Base-by-base conservation (phyloP, 805 yeast genomes). In the Cyberlindnera lachancei region DNA sequence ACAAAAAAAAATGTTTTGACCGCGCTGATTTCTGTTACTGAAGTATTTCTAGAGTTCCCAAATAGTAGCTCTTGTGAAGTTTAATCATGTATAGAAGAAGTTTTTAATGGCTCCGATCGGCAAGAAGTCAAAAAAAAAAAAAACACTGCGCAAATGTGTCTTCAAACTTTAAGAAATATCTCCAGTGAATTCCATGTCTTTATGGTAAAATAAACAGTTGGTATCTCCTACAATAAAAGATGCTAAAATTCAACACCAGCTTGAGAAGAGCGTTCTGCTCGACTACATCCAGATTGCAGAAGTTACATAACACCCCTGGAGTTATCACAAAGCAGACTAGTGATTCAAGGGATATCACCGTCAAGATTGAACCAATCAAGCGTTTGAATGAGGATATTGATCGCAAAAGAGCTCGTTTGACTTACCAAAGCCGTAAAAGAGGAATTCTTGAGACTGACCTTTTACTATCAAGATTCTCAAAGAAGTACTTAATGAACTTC, bases 391-490 rank as follows among this genome's bases (percentile, higher is more conserved):
- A 92, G 58, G 55, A 75, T 7, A 57, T 75, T 2, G 86, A 81
- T 20, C 70, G 70, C 28, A 85, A 84, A 58, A 70, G 87, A 45
- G 94, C 96, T n/a, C 71, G 98, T 41, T 63, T 92, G 47, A 63
- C 84, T 2, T 92, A 92, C 58, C 98, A 92, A 57, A 77, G 90
- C 20, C 71, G 98, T 43, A 92, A 92, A 58, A 73, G 98, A 53
- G 98, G 98, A 23, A 92, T 92, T 35, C 68, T 92, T 36, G 98
- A 92, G 54, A 80, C 95, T 6, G 98, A 92, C 54, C 63, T 92
- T 46, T 62, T 92, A 27, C 67, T 92, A 37, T 77, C 92, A 14
- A 70, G 87, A 37, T 92, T 88, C 58, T 95, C 97, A 18, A 76
- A 86, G 50, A 72, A 71, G 50, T 73, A 83, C 51, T 63, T 92